These are phyloP conservation scores for Fusarium odoratissimum DNA, from an alignment of 2,329 filamentous ascomycete species.

Conservation along the genomic window DNA sequence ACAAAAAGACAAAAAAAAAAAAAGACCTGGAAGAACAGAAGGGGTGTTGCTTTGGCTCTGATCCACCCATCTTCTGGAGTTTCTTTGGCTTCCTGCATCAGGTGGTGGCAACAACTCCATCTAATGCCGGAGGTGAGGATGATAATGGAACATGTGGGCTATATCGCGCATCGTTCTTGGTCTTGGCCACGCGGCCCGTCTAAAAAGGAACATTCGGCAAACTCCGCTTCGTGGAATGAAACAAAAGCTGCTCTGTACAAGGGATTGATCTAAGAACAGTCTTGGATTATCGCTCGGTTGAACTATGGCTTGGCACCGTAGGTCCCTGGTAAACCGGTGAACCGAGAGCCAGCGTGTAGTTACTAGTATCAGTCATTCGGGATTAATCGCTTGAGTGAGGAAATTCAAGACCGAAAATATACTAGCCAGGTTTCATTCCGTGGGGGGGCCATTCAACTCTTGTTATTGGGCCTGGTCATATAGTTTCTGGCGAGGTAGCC, in stretches of 20 bases:
- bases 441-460: neutral
- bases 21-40: neutral
- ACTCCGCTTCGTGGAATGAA: neutral
- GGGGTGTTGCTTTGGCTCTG: neutral
- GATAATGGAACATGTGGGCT: conserved; percentile 7
- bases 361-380: conserved; percentile 10
- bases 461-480: neutral
- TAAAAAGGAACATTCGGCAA: neutral
- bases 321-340: conserved; percentile 3
- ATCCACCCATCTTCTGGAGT: neutral
- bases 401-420: neutral
- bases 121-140: neutral
- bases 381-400: conserved; percentile 18
- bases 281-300: conserved; percentile 8
- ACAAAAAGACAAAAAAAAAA: too few species aligned
- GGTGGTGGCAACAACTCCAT: neutral
- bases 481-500: neutral
- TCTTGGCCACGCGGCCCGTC: neutral
- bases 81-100: neutral
- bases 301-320: neutral
- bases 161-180: conserved; percentile 22
- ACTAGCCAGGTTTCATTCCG: neutral
- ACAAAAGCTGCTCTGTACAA: neutral
- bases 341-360: neutral
- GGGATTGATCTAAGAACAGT: neutral